Evolutionary conservation across 2,329 filamentous ascomycete species (phyloP), one percentile per base, ranked within the genome.

Genomic region (Knufia fluminis): DNA sequence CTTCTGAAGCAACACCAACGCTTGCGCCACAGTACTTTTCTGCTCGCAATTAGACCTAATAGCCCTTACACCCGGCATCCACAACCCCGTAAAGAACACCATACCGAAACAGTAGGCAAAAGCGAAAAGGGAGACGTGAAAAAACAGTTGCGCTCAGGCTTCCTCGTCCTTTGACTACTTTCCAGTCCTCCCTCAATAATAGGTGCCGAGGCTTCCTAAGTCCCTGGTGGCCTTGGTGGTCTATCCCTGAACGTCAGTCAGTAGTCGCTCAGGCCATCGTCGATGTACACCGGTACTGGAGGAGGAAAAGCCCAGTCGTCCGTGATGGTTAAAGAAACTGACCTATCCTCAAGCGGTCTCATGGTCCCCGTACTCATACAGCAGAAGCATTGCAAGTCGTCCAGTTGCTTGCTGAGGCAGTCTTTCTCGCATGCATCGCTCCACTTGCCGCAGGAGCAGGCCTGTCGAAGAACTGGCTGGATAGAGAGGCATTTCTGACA

Each of bases 181-280:
- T n/a, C n/a, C n/a, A n/a, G n/a, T n/a, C n/a, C n/a, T n/a, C n/a
- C n/a, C n/a, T 28, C 26, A 28, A 28, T 12, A 12, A 6, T 12
- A 6, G 12, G 26, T 6, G 6, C 26, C 6, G 12, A 12, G 26
- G 6, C 26, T 12, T 12, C 26, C 26, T 28, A 28, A 28, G 26
- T 28, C 26, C 26, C 26, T 28, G 26, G 26, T 28, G 26, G 26
- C 26, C 6, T 6, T 36, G 33, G 33, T 17, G 7, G 33, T 36
- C 7, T 8, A 6, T 14, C n/a, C 33, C 33, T 36, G 33, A 36
- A 36, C 33, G 7, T 6, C 7, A 8, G 38, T 41, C 38, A 41
- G 38, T 41, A 41, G 22, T 41, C 38, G 22, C 38, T 41, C 17
- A 41, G 38, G 33, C 33, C 33, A 41, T 41, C 38, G 38, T 41